These are phyloP conservation scores for Pyrrhoderma lamaoense DNA, from an alignment of 1,284 basidiomycete genomes.

Conservation along the genomic window DNA sequence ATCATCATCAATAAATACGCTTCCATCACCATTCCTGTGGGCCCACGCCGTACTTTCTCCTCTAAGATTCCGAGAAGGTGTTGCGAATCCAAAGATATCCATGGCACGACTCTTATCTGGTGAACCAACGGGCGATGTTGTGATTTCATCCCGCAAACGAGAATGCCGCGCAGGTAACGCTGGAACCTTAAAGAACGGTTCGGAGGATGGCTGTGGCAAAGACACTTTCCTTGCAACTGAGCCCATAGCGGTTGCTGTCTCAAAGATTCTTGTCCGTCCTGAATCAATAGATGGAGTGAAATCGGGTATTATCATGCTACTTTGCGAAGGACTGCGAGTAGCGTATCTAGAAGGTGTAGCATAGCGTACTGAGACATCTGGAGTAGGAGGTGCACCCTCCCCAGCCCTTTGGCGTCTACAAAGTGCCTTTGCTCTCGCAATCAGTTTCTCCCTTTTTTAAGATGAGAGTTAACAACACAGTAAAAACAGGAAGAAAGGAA, in stretches of 20 bases:
- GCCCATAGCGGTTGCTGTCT: constrained; percentile 15
- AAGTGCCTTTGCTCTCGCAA: constrained; percentile 47
- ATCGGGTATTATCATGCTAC: constrained; percentile 35
- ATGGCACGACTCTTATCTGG: constrained; percentile 5
- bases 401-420: constrained; percentile 56
- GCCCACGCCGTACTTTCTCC: no score
- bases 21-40: no score
- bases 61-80: background rate
- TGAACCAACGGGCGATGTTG: constrained; percentile 6
- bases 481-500: constrained; percentile 6
- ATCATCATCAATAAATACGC: constrained; percentile 2
- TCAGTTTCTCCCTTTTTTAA: constrained; percentile 41
- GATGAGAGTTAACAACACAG: constrained; percentile 11
- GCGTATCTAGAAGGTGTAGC: constrained; percentile 20
- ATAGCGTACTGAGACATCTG: constrained; percentile 30
- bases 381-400: constrained; percentile 46
- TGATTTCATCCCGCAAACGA: constrained; percentile 43
- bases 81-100: constrained; percentile 10
- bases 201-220: constrained; percentile 10
- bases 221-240: constrained; percentile 7
- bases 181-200: constrained; percentile 19
- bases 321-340: constrained; percentile 16
- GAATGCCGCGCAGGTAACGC: constrained; percentile 47
- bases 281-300: constrained; percentile 33
- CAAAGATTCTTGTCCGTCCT: constrained; percentile 24